Evolutionary conservation across 768 basidiomycete genomes (phyloP), one percentile per base, ranked within the genome.

Genomic region (Crassisporium funariophilum): DNA sequence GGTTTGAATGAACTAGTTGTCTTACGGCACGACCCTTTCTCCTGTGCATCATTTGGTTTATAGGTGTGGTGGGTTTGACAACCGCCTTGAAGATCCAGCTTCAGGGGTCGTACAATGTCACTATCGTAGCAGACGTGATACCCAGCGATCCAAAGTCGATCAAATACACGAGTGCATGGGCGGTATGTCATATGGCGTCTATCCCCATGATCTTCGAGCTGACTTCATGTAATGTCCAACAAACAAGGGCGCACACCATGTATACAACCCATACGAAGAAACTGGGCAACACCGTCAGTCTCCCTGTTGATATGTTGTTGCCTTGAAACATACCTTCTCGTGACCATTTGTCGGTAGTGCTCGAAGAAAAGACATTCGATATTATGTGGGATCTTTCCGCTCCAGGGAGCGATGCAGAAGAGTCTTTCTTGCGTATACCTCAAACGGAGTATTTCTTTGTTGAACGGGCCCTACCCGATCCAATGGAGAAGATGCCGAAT

Each of bases 191-290:
- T 11, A 31, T 23, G 8, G 11, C 13, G 15, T 15, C 11, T 24
- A 15, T 20, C 19, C n/a, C 23, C 12, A n/a, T n/a, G n/a, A n/a
- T n/a, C n/a, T n/a, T n/a, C n/a, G n/a, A n/a, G n/a, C n/a, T n/a
- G n/a, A n/a, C n/a, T n/a, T n/a, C n/a, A n/a, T n/a, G n/a, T n/a
- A n/a, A n/a, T n/a, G n/a, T n/a, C n/a, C n/a, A n/a, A n/a, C n/a
- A n/a, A n/a, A n/a, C n/a, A n/a, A n/a, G 90, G 90, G 89, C 25
- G 91, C 87, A 7, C 87, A 91, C 52, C 86, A 90, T 72, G 81
- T 91, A 36, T 82, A 79, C 36, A 74, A 74, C 12, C 76, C 77
- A 2, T 71, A 68, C 8, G 70, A 73, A 10, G 79, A 84, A 47
- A 65, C 62, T 2, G 67, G 69, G n/a, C 77, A 83, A 54, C 78